Percentiles rank a stretch among this genome's conserved stretches.
These are phyloP conservation scores for Viridothelium virens DNA, from an alignment of 495 filamentous ascomycete species.

Conservation along the genomic window DNA sequence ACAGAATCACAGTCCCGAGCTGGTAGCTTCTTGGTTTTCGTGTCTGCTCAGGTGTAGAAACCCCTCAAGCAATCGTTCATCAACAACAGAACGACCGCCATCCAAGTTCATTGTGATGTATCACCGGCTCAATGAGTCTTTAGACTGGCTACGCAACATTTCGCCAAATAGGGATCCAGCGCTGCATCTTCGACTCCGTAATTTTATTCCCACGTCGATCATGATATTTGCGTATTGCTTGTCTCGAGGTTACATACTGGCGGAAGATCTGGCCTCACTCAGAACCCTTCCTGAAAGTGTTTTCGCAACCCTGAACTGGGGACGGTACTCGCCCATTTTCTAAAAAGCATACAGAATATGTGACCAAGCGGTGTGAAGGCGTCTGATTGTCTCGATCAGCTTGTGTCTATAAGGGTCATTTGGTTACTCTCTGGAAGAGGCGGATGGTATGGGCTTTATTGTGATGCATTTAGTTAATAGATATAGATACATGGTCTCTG, in stretches of 20 bases:
- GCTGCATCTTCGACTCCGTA: background rate
- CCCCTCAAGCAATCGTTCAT: background rate
- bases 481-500: too few species aligned
- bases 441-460: too few species aligned
- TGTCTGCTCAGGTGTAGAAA: background rate
- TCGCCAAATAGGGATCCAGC: background rate
- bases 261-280: conserved; percentile 17
- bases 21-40: background rate
- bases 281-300: conserved; percentile 17
- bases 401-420: too few species aligned
- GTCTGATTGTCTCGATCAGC: too few species aligned
- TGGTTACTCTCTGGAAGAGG: too few species aligned
- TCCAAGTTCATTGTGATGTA: background rate
- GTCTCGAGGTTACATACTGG: conserved; percentile 15
- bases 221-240: conserved; percentile 17
- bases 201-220: background rate
- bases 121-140: background rate
- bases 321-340: conserved; percentile 19
- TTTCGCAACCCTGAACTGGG: conserved; percentile 18
- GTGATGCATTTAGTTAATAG: too few species aligned
- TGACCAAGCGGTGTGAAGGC: background rate
- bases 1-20: background rate
- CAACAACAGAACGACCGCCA: background rate
- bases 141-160: background rate
- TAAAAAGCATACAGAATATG: background rate